Percentiles rank a stretch among this genome's conserved stretches.
Conservation (phyloP, 495 filamentous ascomycete species). For the Talaromyces liani region DNA sequence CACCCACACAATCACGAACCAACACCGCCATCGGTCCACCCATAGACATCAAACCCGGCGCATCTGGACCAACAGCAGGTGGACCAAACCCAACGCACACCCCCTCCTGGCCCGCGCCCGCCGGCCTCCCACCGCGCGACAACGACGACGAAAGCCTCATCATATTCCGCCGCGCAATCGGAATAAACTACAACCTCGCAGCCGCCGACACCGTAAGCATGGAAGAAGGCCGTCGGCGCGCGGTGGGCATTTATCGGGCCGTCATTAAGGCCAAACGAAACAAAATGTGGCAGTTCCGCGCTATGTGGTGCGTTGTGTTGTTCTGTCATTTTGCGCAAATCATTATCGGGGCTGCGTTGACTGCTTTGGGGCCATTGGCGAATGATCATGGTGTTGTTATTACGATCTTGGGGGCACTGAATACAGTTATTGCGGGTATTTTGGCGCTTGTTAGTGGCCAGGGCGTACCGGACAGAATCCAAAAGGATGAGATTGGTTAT, state of each 20-base stretch:
- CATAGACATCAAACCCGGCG: background rate
- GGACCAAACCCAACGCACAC: background rate
- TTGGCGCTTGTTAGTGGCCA: constrained; percentile 44
- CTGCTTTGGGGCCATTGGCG: constrained; percentile 35
- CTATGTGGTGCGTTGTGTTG: background rate
- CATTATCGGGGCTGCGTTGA: constrained; percentile 37
- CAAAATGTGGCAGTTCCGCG: constrained; percentile 1
- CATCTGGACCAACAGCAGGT: background rate
- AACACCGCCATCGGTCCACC: constrained; percentile 5
- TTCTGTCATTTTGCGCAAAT: constrained; percentile 28
- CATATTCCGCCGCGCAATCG: constrained; percentile 8
- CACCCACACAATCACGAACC: background rate
- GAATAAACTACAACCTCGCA: constrained; percentile 6
- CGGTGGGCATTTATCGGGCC: background rate
- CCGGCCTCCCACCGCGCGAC: constrained; percentile 4
- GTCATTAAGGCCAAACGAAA: background rate
- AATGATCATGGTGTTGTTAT: constrained; percentile 27
- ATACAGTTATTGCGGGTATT: constrained; percentile 40
- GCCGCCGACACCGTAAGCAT: constrained; percentile 6
- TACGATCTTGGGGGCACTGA: constrained; percentile 39
- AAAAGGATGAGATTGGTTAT: constrained; percentile 37
- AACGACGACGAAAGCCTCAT: constrained; percentile 8
- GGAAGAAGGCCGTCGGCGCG: constrained; percentile 5
- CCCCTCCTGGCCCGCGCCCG: constrained; percentile 1
- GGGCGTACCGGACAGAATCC: constrained; percentile 40